Base-by-base conservation (phyloP, 192 early-diverging fungal genomes). In the Rhizophagus clarus region DNA sequence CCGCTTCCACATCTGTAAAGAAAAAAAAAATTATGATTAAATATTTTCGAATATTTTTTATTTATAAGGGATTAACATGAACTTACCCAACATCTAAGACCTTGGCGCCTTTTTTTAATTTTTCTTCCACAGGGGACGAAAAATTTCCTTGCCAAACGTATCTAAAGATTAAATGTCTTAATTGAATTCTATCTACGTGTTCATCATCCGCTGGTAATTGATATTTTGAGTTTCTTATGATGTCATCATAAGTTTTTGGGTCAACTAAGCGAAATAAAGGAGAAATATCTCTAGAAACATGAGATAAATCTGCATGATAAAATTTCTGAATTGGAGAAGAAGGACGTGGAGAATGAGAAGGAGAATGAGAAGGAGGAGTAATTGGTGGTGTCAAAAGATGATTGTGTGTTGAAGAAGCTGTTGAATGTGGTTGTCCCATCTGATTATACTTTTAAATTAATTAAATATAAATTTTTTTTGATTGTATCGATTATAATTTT, bases 131-230 rank as follows among this genome's bases (percentile, higher is more conserved):
- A 4, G 72, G 72, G n/a, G 72, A 56, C 0, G 47, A 74, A 74
- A 74, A 74, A 29, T 74, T 74, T 15, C 29, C 47, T 32, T 60
- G 47, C 72, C 72, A 74, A 26, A 74, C 42, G 12, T 56, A 56
- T 74, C 72, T 74, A 56, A 56, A 74, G 3, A 74, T 17, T 22
- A n/a, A 29, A 74, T 74, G 72, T 70, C 68, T 70, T 37, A 70
- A 70, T 70, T 70, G 32, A 22, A 70, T 70, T 40, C 68, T 70
- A 40, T 40, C 68, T 3, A 70, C 20, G n/a, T n/a, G 29, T 70
- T 70, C 68, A 70, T 42, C 10, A 10, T 70, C 68, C 6, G 29
- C 15, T n/a, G 68, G 68, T 40, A 70, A 70, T 37, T 70, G 20
- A 70, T 70, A 70, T 42, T 37, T 70, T 9, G 68, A 70, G 10